phyloP scores from a whole-genome alignment of 2,329 filamentous ascomycete species.

The Exserohilum rostratum region DNA sequence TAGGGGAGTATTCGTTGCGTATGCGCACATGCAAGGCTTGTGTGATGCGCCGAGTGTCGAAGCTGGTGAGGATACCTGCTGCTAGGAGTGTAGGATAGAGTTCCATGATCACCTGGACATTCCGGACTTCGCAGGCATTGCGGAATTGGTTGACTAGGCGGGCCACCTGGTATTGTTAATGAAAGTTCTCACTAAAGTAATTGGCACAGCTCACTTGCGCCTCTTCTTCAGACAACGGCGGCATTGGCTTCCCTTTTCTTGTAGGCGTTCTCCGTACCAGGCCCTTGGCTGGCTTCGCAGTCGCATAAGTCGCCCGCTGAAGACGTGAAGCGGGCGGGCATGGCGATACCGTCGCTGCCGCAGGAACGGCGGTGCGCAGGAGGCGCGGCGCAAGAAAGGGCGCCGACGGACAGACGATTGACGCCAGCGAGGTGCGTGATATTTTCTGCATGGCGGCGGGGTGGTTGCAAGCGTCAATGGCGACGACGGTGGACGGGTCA shows the following conservation, averaged over 20 bases:
- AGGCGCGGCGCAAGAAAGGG: constrained; percentile 46
- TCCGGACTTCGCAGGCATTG: constrained; percentile 22
- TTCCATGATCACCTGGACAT: constrained; percentile 28
- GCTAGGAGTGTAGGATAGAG: constrained; percentile 35
- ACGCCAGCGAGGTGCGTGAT: constrained; percentile 34
- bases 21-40: constrained; percentile 46
- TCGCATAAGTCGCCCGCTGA: constrained; percentile 24
- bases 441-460: constrained; percentile 27
- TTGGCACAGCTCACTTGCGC: neutral
- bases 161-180: constrained; percentile 1
- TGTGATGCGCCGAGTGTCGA: constrained; percentile 41
- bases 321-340: constrained; percentile 4
- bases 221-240: neutral
- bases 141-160: constrained; percentile 21
- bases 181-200: neutral
- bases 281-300: constrained; percentile 12
- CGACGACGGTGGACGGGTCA: neutral
- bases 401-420: constrained; percentile 41
- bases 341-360: constrained; percentile 10
- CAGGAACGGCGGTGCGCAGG: constrained; percentile 23
- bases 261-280: neutral
- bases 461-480: neutral
- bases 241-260: neutral
- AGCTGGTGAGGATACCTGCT: constrained; percentile 14
- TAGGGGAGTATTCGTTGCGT: constrained; percentile 25